These are phyloP conservation scores for Backusella psychrophila DNA, from an alignment of 192 early-diverging fungal genomes.

Conservation along the genomic window DNA sequence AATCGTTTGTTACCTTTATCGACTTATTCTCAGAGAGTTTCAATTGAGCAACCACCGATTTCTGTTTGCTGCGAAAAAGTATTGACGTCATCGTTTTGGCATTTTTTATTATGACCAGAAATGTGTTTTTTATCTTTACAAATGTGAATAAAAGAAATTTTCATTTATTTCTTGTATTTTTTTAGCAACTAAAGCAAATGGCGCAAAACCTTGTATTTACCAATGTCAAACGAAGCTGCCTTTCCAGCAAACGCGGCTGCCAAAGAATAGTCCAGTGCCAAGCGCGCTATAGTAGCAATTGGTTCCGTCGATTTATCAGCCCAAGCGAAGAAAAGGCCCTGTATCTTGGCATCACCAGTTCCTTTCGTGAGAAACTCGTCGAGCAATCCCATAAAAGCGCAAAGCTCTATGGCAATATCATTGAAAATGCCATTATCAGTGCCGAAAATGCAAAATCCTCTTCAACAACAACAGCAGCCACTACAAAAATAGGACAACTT, in stretches of 20 bases:
- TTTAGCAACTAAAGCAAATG: background rate
- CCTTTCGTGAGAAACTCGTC: conserved; percentile 31
- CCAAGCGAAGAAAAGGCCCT: conserved; percentile 34
- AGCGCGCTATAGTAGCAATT: background rate
- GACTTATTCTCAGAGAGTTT: too few species aligned
- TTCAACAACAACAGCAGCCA: background rate
- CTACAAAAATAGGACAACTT: background rate
- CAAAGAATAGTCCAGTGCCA: background rate
- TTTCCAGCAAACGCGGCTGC: background rate
- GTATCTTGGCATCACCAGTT: conserved; percentile 26
- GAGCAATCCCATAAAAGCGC: conserved; percentile 14
- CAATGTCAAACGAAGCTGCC: background rate
- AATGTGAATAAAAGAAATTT: background rate
- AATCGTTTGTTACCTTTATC: too few species aligned
- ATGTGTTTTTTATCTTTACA: background rate
- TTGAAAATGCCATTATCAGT: conserved; percentile 27
- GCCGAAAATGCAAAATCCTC: background rate
- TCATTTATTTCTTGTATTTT: background rate
- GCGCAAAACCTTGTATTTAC: background rate
- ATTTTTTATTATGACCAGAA: background rate
- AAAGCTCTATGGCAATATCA: conserved; percentile 27
- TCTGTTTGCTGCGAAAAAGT: background rate
- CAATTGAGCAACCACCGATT: too few species aligned
- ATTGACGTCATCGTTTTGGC: background rate
- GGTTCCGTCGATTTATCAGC: conserved; percentile 32